Evolutionary conservation across 495 filamentous ascomycete genomes (phyloP).

Genomic region (Schizothecium vesticola): DNA sequence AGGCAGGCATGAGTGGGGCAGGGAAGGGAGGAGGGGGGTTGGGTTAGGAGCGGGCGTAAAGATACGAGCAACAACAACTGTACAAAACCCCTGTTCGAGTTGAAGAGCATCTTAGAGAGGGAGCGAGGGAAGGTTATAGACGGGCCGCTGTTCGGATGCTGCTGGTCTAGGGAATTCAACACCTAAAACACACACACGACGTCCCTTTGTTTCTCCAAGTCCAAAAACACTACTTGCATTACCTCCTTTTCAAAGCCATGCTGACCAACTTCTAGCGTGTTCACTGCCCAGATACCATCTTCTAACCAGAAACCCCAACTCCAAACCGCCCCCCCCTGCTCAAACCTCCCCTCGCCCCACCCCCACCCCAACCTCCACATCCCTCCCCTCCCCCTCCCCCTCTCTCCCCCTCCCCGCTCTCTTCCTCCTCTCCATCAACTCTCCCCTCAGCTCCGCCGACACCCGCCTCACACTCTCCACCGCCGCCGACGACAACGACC

Average conservation of each 20-base stretch:
- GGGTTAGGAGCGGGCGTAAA: not conserved
- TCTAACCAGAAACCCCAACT: not conserved
- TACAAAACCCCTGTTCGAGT: conserved; percentile 21
- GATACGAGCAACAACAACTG: conserved; percentile 6
- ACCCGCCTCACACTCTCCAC: not conserved
- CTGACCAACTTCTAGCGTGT: not conserved
- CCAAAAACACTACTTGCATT: not conserved
- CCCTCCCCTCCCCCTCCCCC: not conserved
- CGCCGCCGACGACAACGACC: not conserved
- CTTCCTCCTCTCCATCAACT: not conserved
- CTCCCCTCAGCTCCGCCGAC: not conserved
- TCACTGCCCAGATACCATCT: not conserved
- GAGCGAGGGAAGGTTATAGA: conserved; percentile 13
- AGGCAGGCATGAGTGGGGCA: conserved; percentile 32
- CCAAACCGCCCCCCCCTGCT: not conserved
- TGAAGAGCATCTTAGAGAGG: conserved; percentile 14
- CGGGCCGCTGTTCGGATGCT: conserved; percentile 5
- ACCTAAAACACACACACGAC: not conserved
- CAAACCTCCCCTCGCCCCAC: not conserved
- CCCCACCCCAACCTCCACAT: not conserved
- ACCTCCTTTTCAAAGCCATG: not conserved
- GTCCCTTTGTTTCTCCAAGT: not conserved
- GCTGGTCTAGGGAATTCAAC: conserved; percentile 2
- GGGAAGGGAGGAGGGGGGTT: not conserved
- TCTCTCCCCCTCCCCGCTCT: not conserved